Conservation (phyloP, 208 protist genomes). For the Porcisia deanei region DNA sequence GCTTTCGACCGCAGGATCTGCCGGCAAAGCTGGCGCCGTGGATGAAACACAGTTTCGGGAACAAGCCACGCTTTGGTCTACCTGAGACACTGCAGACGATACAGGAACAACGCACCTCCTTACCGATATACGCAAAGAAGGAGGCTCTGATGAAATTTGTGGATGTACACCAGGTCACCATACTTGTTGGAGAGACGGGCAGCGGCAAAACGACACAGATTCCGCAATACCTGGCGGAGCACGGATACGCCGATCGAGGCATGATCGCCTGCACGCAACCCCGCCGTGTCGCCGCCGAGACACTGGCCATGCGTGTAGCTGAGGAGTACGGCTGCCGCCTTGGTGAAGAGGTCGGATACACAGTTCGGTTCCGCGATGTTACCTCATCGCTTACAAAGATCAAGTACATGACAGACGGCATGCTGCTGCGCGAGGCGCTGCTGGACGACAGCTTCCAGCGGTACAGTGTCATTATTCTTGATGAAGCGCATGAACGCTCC, state of each 20-base stretch:
- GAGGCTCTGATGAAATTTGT: slow-evolving; percentile 90
- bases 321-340: slow-evolving; percentile 98
- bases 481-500: slow-evolving; percentile 99
- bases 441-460: slow-evolving; percentile 93
- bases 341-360: slow-evolving; percentile 99
- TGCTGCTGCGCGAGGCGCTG: slow-evolving; percentile 98
- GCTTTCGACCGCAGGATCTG: slow-evolving; percentile 54
- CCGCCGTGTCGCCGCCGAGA: slow-evolving; percentile 98
- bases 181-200: slow-evolving; percentile 96
- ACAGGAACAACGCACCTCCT: slow-evolving; percentile 76
- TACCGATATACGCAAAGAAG: slow-evolving; percentile 96
- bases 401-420: slow-evolving; percentile 99
- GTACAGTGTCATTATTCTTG: slow-evolving; percentile 99
- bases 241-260: slow-evolving; percentile 74
- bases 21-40: slow-evolving; percentile 74
- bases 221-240: slow-evolving; percentile 94
- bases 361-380: slow-evolving; percentile 98
- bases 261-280: slow-evolving; percentile 97
- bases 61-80: slow-evolving; percentile 70
- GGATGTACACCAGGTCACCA: slow-evolving; percentile 79
- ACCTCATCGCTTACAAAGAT: slow-evolving; percentile 96
- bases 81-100: slow-evolving; percentile 52
- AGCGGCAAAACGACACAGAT: slow-evolving; percentile 98
- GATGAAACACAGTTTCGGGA: slow-evolving; percentile 79
- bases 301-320: slow-evolving; percentile 98